These are phyloP conservation scores for Sporobolomyces roseus DNA, from an alignment of 768 basidiomycete genomes.

Conservation along the genomic window DNA sequence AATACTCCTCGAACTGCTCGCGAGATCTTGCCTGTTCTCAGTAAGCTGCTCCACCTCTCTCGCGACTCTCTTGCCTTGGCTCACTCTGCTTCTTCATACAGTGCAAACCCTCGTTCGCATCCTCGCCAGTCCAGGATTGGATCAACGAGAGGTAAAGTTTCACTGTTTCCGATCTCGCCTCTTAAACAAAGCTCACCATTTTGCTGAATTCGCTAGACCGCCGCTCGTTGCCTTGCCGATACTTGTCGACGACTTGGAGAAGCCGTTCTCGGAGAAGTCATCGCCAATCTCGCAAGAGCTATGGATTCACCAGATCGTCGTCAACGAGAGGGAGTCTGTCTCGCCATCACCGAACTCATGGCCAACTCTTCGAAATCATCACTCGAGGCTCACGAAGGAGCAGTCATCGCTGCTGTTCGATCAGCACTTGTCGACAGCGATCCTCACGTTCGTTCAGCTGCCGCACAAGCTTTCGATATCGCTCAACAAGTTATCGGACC, in stretches of 20 bases:
- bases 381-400: constrained; percentile 71
- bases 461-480: constrained; percentile 81
- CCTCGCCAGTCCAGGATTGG: constrained; percentile 71
- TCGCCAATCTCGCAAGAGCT: constrained; percentile 65
- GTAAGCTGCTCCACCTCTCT: constrained; percentile 49
- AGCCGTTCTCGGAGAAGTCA: constrained; percentile 74
- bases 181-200: no score
- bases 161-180: not conserved
- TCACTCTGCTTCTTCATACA: not conserved
- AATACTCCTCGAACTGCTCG: constrained; percentile 89
- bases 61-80: not conserved
- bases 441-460: constrained; percentile 76
- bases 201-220: constrained; percentile 58
- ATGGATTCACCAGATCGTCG: constrained; percentile 53
- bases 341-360: constrained; percentile 85
- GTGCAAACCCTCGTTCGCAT: constrained; percentile 65
- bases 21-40: constrained; percentile 82
- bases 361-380: constrained; percentile 77
- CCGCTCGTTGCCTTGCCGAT: constrained; percentile 79
- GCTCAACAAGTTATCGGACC: constrained; percentile 87
- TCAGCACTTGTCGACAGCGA: constrained; percentile 82
- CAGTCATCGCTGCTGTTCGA: constrained; percentile 80
- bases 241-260: constrained; percentile 95
- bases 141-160: constrained; percentile 76
- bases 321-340: constrained; percentile 74